Conservation (phyloP, 352 stramenopile genomes). For the Pythium diclinum region DNA sequence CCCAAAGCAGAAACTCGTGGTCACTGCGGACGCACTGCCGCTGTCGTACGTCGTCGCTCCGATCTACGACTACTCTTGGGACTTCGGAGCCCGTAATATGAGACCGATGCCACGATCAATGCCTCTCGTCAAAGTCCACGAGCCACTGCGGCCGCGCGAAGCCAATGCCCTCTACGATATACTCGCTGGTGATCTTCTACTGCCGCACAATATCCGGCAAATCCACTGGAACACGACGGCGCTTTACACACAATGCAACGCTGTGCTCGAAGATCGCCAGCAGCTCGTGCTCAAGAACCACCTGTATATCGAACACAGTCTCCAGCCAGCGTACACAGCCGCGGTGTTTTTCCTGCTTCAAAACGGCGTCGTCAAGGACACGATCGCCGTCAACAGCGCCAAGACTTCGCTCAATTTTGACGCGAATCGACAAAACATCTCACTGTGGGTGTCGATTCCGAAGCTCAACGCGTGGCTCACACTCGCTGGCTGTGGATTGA, state of each 20-base stretch:
- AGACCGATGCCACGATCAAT: too few relatives aligned
- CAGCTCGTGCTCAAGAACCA: slow-evolving; percentile 15
- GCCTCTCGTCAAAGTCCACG: too few relatives aligned
- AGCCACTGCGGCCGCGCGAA: neutral
- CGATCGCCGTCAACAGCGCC: neutral
- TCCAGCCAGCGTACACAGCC: slow-evolving; percentile 14
- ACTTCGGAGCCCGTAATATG: too few relatives aligned
- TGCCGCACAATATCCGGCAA: slow-evolving; percentile 11
- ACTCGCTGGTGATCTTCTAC: neutral
- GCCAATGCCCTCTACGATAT: too few relatives aligned
- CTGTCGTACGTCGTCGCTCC: too few relatives aligned
- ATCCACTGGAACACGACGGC: neutral
- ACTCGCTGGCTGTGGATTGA: slow-evolving; percentile 1
- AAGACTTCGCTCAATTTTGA: slow-evolving; percentile 11
- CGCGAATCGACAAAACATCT: neutral
- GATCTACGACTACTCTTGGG: too few relatives aligned
- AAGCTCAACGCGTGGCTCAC: slow-evolving; percentile 18
- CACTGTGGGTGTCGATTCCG: slow-evolving; percentile 11
- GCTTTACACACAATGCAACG: neutral
- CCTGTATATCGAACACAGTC: slow-evolving; percentile 14
- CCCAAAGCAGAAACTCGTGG: too few relatives aligned
- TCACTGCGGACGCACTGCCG: too few relatives aligned
- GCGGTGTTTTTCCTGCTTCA: slow-evolving; percentile 14
- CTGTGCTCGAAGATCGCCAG: slow-evolving; percentile 9
- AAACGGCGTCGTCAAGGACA: slow-evolving; percentile 9